Conservation (phyloP, 2,329 filamentous ascomycete genomes). For the Calonectria honghensis region DNA sequence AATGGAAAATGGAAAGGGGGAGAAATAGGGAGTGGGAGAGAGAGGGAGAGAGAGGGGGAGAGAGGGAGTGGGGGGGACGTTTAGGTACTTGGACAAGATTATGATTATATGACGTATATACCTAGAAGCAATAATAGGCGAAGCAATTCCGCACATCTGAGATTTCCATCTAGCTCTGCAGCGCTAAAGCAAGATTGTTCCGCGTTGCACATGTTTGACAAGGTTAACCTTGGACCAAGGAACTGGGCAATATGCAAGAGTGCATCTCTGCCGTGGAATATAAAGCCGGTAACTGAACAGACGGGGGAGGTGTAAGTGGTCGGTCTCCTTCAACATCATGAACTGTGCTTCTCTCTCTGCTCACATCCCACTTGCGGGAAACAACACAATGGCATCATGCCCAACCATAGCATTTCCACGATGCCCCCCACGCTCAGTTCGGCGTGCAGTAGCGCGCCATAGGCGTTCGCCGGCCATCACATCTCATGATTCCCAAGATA, state of each 20-base stretch:
- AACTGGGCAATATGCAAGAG: neutral
- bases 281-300: neutral
- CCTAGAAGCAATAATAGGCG: neutral
- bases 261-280: neutral
- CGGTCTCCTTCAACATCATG: neutral
- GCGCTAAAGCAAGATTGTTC: neutral
- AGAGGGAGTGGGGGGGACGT: neutral
- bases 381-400: neutral
- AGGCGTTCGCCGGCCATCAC: conserved; percentile 1
- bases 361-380: neutral
- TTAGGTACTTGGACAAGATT: neutral
- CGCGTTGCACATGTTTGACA: neutral
- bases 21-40: too few species aligned
- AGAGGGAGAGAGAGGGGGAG: neutral
- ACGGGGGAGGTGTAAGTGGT: neutral
- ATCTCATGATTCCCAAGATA: conserved; percentile 13
- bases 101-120: conserved; percentile 6
- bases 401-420: neutral
- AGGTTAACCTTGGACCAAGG: neutral
- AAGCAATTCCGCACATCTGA: neutral
- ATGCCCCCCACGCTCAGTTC: neutral
- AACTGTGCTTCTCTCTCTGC: neutral
- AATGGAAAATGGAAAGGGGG: too few species aligned
- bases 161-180: neutral
- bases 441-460: neutral